Evolutionary conservation across 1,284 basidiomycete species (phyloP), one percentile per base, ranked within the genome.

Genomic region (Agaricales sp.): DNA sequence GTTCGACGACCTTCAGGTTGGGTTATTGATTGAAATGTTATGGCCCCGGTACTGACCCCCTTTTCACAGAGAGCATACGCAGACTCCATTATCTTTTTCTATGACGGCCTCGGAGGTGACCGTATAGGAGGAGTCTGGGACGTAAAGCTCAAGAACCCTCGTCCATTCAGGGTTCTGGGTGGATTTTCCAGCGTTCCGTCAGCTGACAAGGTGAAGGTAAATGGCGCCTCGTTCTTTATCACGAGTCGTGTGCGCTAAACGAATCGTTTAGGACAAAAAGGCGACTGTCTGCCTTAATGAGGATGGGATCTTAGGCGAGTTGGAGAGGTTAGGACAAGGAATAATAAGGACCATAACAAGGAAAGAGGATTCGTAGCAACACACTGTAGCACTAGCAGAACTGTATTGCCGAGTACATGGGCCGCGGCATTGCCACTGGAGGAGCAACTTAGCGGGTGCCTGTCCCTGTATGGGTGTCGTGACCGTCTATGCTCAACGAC

Each of bases 91-190:
- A 76, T 88, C 48, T 74, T 96, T 46, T 99, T 98, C 72, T 80
- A 83, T 59, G 95, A 99, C 59, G 67, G 74, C 0, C 74, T 83
- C 30, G 96, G 96, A 13, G 93, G 95, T 0, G 68, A 76, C 47
- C 69, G 73, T 4, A 82, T 95, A 48, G 94, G 90, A 4, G 84
- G 78, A 0, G 78, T 97, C 1, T 98, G 92, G 88, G 91, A 96
- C 58, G 87, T 89, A 0, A 72, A 76, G 21, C 58, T 85, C 25
- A 74, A 71, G 50, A 61, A 67, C 43, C 59, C 72, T 0, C 63
- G 78, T 44, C 73, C 80, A 2, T 92, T 96, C 73, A 82, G 89
- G 58, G 90, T 94, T 3, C 70, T 92, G 48, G 78, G 89, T 14
- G 87, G 85, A 2, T 95, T 87, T 66, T 88, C 84, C 0, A 80